Evolutionary conservation across 495 filamentous ascomycete species (phyloP).

Genomic region (Halenospora varia): DNA sequence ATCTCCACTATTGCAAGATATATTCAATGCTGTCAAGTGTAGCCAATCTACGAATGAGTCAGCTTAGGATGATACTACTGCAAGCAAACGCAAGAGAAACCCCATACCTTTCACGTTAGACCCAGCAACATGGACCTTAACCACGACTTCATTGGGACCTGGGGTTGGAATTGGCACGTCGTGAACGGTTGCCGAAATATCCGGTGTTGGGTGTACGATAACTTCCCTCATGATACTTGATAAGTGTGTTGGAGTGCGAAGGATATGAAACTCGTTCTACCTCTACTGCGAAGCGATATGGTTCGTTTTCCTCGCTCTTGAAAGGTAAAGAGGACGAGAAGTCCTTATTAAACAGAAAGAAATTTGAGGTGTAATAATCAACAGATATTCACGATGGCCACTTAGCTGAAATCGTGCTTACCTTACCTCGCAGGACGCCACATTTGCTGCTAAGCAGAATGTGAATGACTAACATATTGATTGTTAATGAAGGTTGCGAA

Average conservation of each 20-base stretch:
- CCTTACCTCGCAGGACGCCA: too few relatives aligned
- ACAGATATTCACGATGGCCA: too few relatives aligned
- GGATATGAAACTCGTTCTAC: too few relatives aligned
- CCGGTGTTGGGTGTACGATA: conserved; percentile 14
- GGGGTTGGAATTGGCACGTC: conserved; percentile 56
- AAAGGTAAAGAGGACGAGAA: too few relatives aligned
- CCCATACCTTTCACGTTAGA: conserved; percentile 81
- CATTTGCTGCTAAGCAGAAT: neutral
- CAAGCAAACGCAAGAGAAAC: conserved; percentile 21
- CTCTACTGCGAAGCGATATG: neutral
- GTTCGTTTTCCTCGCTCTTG: neutral
- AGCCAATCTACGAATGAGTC: conserved; percentile 11
- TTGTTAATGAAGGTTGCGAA: neutral
- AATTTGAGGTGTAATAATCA: too few relatives aligned
- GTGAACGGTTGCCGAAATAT: conserved; percentile 49
- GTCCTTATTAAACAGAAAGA: too few relatives aligned
- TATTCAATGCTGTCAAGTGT: conserved; percentile 15
- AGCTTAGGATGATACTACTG: neutral
- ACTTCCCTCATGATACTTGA: conserved; percentile 15
- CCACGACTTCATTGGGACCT: conserved; percentile 57
- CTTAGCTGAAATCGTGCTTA: too few relatives aligned
- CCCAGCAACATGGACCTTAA: conserved; percentile 61
- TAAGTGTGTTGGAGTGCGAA: neutral
- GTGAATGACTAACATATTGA: neutral
- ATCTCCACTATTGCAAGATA: conserved; percentile 80